Conservation (phyloP, 2,329 filamentous ascomycete species). For the Thyridium curvatum region DNA sequence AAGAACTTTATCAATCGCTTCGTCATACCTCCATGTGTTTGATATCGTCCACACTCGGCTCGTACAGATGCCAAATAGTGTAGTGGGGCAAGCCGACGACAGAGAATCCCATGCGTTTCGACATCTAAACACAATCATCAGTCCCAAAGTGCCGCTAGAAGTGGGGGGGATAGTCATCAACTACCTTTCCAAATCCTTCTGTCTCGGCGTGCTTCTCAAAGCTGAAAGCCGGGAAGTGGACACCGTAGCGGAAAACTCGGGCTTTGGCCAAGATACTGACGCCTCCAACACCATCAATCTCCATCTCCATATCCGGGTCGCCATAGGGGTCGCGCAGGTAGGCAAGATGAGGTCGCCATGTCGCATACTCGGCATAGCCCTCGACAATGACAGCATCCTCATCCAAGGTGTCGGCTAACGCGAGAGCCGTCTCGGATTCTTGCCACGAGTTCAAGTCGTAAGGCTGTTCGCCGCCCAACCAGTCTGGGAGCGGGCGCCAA, state of each 20-base stretch:
- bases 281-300: conserved; percentile 94
- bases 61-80: conserved; percentile 98
- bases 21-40: conserved; percentile 79
- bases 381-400: conserved; percentile 99
- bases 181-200: conserved; percentile 97
- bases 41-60: conserved; percentile 96
- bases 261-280: conserved; percentile 97
- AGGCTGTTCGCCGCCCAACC: conserved; percentile 96
- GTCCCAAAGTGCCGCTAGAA: conserved; percentile 6
- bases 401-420: conserved; percentile 87
- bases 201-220: conserved; percentile 99
- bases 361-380: conserved; percentile 97
- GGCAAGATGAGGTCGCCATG: conserved; percentile 93
- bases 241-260: conserved; percentile 86
- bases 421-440: conserved; percentile 93
- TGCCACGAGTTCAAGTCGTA: conserved; percentile 99
- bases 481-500: conserved; percentile 96
- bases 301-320: conserved; percentile 99
- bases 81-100: conserved; percentile 96
- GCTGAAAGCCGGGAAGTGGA: conserved; percentile 96
- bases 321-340: conserved; percentile 96
- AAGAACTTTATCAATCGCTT: background rate
- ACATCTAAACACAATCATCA: conserved; percentile 60
- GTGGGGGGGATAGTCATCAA: conserved; percentile 15
- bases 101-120: conserved; percentile 90